Conservation (phyloP, 2,329 filamentous ascomycete species). For the Eutypa lata region DNA sequence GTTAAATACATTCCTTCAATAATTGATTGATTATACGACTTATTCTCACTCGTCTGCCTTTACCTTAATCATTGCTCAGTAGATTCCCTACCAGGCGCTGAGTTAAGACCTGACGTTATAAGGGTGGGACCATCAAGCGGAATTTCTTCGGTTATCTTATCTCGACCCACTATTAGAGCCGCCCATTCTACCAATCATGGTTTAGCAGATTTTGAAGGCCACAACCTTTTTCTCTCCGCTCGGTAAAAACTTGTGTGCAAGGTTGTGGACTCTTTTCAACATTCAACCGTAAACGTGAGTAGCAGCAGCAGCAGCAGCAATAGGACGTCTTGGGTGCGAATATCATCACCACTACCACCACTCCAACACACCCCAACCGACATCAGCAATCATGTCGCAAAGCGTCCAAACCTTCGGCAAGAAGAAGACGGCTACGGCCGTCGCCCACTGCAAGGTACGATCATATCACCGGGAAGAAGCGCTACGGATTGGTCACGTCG, state of each 20-base stretch:
- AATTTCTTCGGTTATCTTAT: conserved; percentile 1
- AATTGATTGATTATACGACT: no score
- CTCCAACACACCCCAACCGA: conserved; percentile 15
- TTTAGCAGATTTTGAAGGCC: conserved; percentile 22
- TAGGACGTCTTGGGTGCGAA: conserved; percentile 18
- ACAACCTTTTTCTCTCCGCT: conserved; percentile 24
- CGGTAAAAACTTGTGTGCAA: conserved; percentile 15
- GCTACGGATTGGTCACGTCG: no score
- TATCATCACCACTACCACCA: conserved; percentile 17
- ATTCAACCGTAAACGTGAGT: conserved; percentile 13
- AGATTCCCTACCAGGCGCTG: no score
- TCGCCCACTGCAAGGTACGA: conserved; percentile 92
- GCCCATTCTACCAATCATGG: no score
- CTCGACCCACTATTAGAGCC: background rate
- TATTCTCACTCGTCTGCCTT: no score
- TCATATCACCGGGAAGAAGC: no score
- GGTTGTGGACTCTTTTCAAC: conserved; percentile 10
- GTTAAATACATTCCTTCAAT: no score
- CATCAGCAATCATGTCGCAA: conserved; percentile 71
- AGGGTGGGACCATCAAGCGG: background rate
- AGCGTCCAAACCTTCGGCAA: conserved; percentile 99
- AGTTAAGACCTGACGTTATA: no score
- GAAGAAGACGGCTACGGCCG: conserved; percentile 87
- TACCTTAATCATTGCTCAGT: no score
- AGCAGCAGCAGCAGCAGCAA: conserved; percentile 11